These are phyloP conservation scores for Stephania japonica DNA, from an alignment of 164 flowering plant genomes.

Conservation along the genomic window DNA sequence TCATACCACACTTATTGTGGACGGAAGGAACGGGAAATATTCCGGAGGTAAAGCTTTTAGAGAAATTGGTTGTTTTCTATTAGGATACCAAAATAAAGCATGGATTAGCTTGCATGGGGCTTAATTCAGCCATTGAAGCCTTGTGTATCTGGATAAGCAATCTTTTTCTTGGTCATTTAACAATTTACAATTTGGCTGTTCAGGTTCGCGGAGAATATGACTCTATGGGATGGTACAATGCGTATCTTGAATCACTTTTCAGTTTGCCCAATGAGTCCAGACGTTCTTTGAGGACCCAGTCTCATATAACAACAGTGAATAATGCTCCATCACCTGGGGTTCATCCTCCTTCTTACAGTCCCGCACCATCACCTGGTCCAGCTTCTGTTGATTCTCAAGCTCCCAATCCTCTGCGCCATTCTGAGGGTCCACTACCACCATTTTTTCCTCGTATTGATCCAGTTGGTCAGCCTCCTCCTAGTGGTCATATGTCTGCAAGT, in stretches of 20 bases:
- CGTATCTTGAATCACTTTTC: constrained; percentile 30
- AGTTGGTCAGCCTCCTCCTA: constrained; percentile 20
- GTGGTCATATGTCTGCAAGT: constrained; percentile 15
- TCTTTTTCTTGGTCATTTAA: constrained; percentile 47
- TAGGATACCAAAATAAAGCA: constrained; percentile 13
- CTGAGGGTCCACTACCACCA: constrained; percentile 14
- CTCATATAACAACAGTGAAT: constrained; percentile 18
- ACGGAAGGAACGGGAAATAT: constrained; percentile 28
- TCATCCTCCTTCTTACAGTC: constrained; percentile 19
- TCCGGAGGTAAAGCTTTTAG: constrained; percentile 21
- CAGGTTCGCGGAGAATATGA: constrained; percentile 39
- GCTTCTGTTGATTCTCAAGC: constrained; percentile 25
- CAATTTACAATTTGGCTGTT: constrained; percentile 24
- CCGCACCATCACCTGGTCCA: constrained; percentile 23
- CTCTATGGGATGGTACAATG: constrained; percentile 31
- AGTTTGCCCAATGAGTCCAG: constrained; percentile 26
- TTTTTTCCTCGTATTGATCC: constrained; percentile 27
- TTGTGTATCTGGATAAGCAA: constrained; percentile 41
- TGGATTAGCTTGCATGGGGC: constrained; percentile 20
- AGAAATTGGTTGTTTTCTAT: constrained; percentile 17
- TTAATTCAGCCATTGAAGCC: constrained; percentile 26
- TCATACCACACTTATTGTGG: constrained; percentile 35
- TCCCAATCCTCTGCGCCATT: constrained; percentile 18
- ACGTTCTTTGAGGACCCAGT: constrained; percentile 25
- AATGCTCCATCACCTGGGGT: constrained; percentile 28